Base-by-base conservation (phyloP, 2,329 filamentous ascomycete genomes). In the Hymenoscyphus fraxineus region DNA sequence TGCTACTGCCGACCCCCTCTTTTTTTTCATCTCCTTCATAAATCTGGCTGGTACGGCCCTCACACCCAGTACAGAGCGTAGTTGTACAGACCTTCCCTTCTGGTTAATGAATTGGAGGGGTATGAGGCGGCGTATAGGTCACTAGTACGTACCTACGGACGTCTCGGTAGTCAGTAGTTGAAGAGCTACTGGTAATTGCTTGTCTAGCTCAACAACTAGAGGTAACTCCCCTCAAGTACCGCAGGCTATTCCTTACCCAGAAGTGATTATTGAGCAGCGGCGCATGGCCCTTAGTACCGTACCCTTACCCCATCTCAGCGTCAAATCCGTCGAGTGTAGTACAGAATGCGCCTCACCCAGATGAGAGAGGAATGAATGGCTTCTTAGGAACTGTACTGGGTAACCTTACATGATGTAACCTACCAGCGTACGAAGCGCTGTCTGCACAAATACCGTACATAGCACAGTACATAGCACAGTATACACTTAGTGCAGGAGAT, bases 281-380 rank as follows among this genome's bases (percentile, higher is more conserved):
- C 35, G 35, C 35, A 35, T 35, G 35, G 35, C 35, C 32, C 35
- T 27, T 27, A 27, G 27, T 27, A 27, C 27, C 27, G 40, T 41
- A 41, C 9, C 12, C 40, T n/a, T 7, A n/a, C 41, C 41, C 44
- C 44, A 22, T 22, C 44, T 51, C 44, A 51, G n/a, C 44, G 15
- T 44, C 19, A 44, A 41, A 41, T 13, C 40, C 40, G 40, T 41
- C 13, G 41, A 44, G 19, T 22, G 44, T 51, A 13, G 22, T 22
- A 54, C 47, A 54, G n/a, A 54, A 27, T 54, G 47, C 47, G 44
- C 44, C 44, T 51, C 44, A 51, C 44, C n/a, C n/a, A 16, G n/a
- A 22, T 22, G 16, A 10, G 32, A 35, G 32, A 51, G n/a, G 44
- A 51, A 47, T 47, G 44, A 12, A 35, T 6, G 35, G 6, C 1